Evolutionary conservation across 2,329 filamentous ascomycete species (phyloP).

Genomic region (Apiospora saccharicola): DNA sequence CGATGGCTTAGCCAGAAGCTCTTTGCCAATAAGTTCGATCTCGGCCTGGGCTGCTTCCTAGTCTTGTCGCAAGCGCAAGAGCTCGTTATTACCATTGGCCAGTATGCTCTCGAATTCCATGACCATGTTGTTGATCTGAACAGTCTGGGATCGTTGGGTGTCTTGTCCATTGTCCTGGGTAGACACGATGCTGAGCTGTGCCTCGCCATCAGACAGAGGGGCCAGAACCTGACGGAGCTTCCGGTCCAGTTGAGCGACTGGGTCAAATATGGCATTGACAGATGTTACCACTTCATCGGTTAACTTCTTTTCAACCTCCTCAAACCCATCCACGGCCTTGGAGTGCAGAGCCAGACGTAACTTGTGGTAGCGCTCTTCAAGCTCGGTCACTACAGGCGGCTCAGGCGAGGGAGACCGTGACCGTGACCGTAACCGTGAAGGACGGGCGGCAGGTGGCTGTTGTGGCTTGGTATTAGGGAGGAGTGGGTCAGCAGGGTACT

Average conservation of each 20-base stretch:
- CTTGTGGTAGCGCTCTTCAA: constrained; percentile 35
- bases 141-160: constrained; percentile 3
- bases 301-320: constrained; percentile 31
- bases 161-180: constrained; percentile 21
- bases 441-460: constrained; percentile 22
- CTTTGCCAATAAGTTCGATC: constrained; percentile 33
- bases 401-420: constrained; percentile 30
- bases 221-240: background rate
- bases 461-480: background rate
- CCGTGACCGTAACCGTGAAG: constrained; percentile 24
- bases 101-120: constrained; percentile 25
- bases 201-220: background rate
- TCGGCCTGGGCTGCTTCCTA: constrained; percentile 38
- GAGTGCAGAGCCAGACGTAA: constrained; percentile 39
- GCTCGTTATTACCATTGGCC: constrained; percentile 29
- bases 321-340: constrained; percentile 33
- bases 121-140: constrained; percentile 27
- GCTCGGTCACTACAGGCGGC: constrained; percentile 31
- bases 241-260: constrained; percentile 14
- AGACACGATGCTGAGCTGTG: constrained; percentile 23
- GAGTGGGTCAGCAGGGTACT: background rate
- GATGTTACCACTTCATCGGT: constrained; percentile 27
- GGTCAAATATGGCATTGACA: constrained; percentile 28
- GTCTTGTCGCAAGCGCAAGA: constrained; percentile 35
- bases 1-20: constrained; percentile 23